Base-by-base conservation (phyloP, 495 filamentous ascomycete species). In the Tuber melanosporum region DNA sequence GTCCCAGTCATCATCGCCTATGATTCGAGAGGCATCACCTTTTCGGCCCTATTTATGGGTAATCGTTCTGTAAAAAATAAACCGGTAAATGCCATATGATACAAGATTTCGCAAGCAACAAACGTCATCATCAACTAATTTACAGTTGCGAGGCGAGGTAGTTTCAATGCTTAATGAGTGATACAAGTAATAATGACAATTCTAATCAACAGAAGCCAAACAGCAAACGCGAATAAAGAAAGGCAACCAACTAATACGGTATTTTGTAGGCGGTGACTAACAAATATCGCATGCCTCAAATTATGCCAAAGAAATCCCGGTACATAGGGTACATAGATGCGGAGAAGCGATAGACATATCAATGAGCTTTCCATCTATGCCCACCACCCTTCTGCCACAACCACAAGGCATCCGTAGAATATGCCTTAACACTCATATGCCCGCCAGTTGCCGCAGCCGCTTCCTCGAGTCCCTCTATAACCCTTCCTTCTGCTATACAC, bases 321-420 rank as follows among this genome's bases (percentile, higher is more conserved):
- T 66, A 36, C 57, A 66, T 7, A 32, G n/a, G 7, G 36, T 66
- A 36, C 57, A 66, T 7, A 32, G n/a, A 62, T 62, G 36, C 57
- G 14, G 57, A 4, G 5, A 36, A 66, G 15, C n/a, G 32, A 32
- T 36, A 66, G 12, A 36, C 14, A 66, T 17, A 62, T 78, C 70
- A 79, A n/a, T 81, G 74, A 15, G 82, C 79, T 52, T 83, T 81
- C 81, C 82, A 81, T 70, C 79, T 79, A 46, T 79, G 80, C 7
- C 82, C 82, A 36, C 82, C 82, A 17, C 82, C 82, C 39, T 83
- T 83, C 75, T 83, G 82, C 82, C 82, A 83, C 69, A 97, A 83
- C 95, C 95, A 98, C 45, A 97, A 85, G 43, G 94, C 94, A 85
- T 99, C 95, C 32, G 90, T 89, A 49, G 95, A 95, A 88, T 93